phyloP scores from a whole-genome alignment of 108 stramenopile genomes.

The Nannochloropsis oceanica region DNA sequence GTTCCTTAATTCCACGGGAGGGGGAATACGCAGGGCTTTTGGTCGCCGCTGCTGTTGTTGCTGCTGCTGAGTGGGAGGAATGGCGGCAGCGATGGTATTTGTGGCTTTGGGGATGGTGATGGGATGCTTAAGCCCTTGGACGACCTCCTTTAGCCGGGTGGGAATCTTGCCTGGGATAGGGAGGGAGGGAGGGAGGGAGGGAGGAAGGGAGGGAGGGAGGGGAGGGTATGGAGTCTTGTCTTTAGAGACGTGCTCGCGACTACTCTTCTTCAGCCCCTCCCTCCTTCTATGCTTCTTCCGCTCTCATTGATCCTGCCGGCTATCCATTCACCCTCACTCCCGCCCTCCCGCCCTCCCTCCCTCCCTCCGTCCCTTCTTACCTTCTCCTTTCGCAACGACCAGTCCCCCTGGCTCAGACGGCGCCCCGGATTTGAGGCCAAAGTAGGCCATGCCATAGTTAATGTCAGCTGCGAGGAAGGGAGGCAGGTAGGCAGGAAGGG shows the following conservation, averaged over 20 bases:
- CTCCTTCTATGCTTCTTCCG: no score
- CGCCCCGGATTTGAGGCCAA: neutral
- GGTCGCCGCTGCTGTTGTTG: no score
- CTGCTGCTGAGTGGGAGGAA: neutral
- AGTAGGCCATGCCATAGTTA: neutral
- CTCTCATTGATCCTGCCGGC: no score
- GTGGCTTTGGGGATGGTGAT: neutral
- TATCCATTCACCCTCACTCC: no score
- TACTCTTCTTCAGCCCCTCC: no score
- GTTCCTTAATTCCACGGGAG: neutral
- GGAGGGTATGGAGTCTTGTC: no score
- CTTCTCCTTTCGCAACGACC: neutral
- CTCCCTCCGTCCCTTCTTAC: neutral
- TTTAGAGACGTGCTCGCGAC: no score
- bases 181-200: neutral
- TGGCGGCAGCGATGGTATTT: neutral
- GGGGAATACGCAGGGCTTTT: no score
- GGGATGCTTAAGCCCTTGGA: neutral
- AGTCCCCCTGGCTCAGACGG: neutral
- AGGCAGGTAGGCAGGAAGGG: no score
- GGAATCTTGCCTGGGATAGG: no score
- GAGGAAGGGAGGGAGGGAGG: no score
- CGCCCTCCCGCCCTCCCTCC: neutral
- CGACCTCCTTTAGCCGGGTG: neutral
- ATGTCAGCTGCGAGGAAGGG: neutral